Percentiles rank a stretch among this genome's conserved stretches.
Evolutionary conservation across 2,329 filamentous ascomycete species (phyloP).

Genomic region (Colletotrichum abscissum): DNA sequence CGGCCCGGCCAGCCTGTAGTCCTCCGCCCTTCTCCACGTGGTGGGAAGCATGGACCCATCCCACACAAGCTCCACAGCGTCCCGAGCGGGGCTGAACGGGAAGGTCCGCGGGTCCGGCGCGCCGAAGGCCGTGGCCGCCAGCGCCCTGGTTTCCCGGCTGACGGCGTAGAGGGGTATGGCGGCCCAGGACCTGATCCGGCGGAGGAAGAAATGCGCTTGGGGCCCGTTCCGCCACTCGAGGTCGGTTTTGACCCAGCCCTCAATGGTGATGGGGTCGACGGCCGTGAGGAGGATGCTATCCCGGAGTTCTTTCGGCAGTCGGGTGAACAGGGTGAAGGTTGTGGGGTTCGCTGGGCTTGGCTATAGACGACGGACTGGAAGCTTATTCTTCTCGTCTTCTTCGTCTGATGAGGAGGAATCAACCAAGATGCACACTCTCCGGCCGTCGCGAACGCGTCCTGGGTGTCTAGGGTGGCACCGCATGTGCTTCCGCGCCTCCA

Average conservation of each 20-base stretch:
- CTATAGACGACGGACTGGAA: neutral
- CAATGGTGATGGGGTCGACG: neutral
- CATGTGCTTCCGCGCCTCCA: conserved; percentile 1
- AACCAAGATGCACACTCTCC: neutral
- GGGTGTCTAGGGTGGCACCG: neutral
- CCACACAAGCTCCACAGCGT: neutral
- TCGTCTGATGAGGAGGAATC: neutral
- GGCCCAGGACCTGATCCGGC: neutral
- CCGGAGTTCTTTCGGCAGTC: neutral
- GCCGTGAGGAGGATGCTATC: neutral
- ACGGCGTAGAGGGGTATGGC: neutral
- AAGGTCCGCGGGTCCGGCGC: neutral
- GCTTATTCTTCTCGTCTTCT: neutral
- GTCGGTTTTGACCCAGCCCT: neutral
- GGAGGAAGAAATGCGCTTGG: neutral
- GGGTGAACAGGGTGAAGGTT: neutral
- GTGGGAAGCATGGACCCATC: neutral
- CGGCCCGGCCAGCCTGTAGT: neutral
- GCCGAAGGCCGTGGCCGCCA: neutral
- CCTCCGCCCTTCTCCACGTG: neutral
- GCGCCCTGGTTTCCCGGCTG: neutral
- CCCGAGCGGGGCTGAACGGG: conserved; percentile 4
- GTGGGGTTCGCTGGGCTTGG: neutral
- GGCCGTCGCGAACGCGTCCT: neutral
- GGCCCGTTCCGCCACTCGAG: neutral